Evolutionary conservation across 805 yeast species (phyloP), one percentile per base, ranked within the genome.

Genomic region (Metschnikowia corniflorae): DNA sequence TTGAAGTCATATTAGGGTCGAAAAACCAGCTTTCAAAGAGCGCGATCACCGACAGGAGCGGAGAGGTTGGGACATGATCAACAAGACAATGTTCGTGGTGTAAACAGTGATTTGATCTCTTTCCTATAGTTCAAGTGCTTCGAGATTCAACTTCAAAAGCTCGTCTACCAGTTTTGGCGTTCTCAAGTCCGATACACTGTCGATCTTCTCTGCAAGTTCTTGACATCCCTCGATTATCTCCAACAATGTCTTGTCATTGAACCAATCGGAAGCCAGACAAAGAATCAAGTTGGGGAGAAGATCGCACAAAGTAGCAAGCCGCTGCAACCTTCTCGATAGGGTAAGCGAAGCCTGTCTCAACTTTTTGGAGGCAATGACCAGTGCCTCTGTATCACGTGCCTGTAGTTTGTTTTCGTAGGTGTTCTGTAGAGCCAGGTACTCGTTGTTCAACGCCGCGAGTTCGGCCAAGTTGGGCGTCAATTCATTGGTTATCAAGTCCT

Each of bases 31-130:
- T n/a, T n/a, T n/a, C n/a, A n/a, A n/a, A n/a, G n/a, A n/a, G n/a
- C n/a, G n/a, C n/a, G n/a, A n/a, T n/a, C n/a, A n/a, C n/a, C n/a
- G n/a, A n/a, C n/a, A n/a, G n/a, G n/a, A n/a, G n/a, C n/a, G n/a
- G n/a, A n/a, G n/a, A n/a, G n/a, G n/a, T n/a, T 93, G 98, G 98
- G 72, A 77, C 34, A 79, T 81, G 26, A 72, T 83, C 20, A 78
- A 77, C 52, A 60, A 61, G 46, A 68, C 80, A 54, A 53, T 71
- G 40, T 67, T 67, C 60, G 68, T 60, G 50, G 50, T 61, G 23
- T 63, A 21, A n/a, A 10, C 24, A 3, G 12, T 21, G 12, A n/a
- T 10, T 21, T 10, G 24, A 10, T n/a, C 12, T 21, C 12, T 21
- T n/a, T 29, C 15, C 17, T 22, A 35, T 19, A 35, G 19, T 5